These are phyloP conservation scores for Melaleuca alternifolia DNA, from an alignment of 345 rosid species.

Conservation along the genomic window DNA sequence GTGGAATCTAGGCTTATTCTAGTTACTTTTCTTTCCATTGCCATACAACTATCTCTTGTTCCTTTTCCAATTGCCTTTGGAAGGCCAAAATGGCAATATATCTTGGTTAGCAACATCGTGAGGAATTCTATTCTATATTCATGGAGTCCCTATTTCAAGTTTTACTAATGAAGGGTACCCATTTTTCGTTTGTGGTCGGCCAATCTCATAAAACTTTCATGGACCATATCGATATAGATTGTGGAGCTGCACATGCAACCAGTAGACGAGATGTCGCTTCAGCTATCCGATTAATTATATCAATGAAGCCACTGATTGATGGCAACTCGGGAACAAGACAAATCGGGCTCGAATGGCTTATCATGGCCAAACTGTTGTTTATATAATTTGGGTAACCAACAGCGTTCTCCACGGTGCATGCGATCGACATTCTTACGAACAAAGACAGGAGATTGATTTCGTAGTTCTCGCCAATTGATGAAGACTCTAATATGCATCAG, in stretches of 20 bases:
- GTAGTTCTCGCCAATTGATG: background rate
- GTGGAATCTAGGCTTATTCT: background rate
- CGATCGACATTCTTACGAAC: background rate
- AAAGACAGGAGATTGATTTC: background rate
- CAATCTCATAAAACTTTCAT: background rate
- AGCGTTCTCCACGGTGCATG: background rate
- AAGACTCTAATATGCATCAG: background rate
- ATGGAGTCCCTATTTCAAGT: background rate
- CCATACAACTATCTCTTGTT: background rate
- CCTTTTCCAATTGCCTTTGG: background rate
- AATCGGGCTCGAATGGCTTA: background rate
- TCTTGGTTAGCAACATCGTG: background rate
- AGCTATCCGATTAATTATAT: background rate
- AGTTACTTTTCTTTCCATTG: background rate
- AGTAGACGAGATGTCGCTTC: constrained; percentile 6
- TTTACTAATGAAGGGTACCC: background rate
- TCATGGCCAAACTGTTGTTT: background rate
- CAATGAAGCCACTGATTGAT: background rate
- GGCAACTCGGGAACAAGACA: background rate
- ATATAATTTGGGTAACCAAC: background rate
- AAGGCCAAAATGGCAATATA: background rate
- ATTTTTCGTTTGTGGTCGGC: background rate
- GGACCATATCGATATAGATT: background rate
- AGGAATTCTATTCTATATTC: background rate
- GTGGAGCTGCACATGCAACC: constrained; percentile 10